Conservation (phyloP, 257 asterid species). For the Capsicum chinense region DNA sequence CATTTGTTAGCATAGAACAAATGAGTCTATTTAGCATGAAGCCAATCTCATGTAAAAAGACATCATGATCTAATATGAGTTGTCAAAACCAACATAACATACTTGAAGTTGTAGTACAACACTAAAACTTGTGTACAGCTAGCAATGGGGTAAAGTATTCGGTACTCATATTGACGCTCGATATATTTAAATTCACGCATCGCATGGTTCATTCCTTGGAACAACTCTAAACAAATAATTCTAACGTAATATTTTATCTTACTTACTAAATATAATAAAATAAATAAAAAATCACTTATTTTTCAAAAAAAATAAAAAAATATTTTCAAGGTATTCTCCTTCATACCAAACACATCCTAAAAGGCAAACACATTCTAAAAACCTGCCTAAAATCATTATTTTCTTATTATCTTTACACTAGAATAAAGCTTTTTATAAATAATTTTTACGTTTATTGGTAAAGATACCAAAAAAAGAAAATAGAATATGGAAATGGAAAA, state of each 20-base stretch:
- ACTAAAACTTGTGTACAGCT: neutral
- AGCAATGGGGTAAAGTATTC: neutral
- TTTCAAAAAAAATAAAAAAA: neutral
- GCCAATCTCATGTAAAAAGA: neutral
- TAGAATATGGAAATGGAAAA: neutral
- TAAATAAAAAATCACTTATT: too few relatives aligned
- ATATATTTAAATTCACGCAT: neutral
- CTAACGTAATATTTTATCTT: neutral
- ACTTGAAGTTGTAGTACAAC: neutral
- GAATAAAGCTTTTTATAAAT: neutral
- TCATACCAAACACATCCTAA: neutral
- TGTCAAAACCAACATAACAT: neutral
- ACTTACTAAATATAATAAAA: too few relatives aligned
- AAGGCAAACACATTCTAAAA: neutral
- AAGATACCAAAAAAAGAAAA: neutral
- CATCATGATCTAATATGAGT: neutral
- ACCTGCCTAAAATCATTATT: neutral
- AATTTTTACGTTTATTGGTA: neutral
- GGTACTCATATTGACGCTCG: accelerated
- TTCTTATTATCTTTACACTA: neutral
- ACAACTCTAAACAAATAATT: neutral
- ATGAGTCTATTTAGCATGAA: neutral
- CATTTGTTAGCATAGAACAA: neutral
- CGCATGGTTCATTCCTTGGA: too few relatives aligned
- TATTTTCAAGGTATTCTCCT: neutral